Evolutionary conservation across 352 stramenopile species (phyloP).

Genomic region (Phytophthora quininea): DNA sequence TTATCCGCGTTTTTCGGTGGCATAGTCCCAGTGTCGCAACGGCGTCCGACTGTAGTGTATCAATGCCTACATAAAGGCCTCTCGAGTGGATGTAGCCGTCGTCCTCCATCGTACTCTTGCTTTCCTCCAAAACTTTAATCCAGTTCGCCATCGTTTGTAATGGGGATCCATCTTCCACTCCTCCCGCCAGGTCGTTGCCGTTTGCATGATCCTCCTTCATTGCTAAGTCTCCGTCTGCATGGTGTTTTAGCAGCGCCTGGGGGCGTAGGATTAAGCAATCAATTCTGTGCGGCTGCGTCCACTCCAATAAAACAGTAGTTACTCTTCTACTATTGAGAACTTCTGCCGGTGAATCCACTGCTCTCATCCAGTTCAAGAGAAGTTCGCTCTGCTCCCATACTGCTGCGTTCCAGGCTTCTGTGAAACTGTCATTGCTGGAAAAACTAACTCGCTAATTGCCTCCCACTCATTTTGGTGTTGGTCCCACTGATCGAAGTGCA

Average conservation of each 20-base stretch:
- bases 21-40: neutral
- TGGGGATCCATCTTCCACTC: neutral
- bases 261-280: neutral
- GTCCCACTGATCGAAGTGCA: no score
- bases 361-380: neutral
- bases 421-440: neutral
- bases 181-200: neutral
- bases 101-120: neutral
- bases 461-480: neutral
- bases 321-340: neutral
- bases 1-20: neutral
- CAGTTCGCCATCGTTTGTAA: neutral
- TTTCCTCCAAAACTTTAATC: neutral
- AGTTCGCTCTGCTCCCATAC: neutral
- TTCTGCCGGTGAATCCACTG: neutral
- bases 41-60: neutral
- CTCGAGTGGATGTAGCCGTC: constrained; percentile 2
- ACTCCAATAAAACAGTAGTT: neutral
- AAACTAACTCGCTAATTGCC: neutral
- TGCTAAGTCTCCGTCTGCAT: neutral
- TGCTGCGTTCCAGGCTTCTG: neutral
- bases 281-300: neutral
- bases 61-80: neutral
- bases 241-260: neutral
- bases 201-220: neutral